Percentiles rank a stretch among this genome's conserved stretches.
Conservation (phyloP, 345 rosid species). For the Acer yangbiense region DNA sequence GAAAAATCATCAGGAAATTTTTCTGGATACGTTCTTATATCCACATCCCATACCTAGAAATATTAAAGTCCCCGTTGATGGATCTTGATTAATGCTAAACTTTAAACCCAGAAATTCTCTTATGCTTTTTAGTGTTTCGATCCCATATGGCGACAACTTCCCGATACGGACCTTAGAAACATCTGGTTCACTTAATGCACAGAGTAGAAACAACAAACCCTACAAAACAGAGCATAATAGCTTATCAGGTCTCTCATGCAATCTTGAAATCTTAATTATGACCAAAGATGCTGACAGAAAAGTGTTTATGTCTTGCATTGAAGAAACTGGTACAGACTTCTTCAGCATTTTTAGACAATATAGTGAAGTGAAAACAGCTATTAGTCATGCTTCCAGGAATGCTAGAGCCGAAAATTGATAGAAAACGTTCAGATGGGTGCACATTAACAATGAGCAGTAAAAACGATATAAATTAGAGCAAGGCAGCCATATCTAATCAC, state of each 20-base stretch:
- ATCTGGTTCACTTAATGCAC: constrained; percentile 74
- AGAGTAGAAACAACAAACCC: constrained; percentile 80
- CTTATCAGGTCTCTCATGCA: neutral
- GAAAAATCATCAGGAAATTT: constrained; percentile 45
- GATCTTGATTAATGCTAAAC: constrained; percentile 69
- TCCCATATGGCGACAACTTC: constrained; percentile 72
- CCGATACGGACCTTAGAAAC: constrained; percentile 87
- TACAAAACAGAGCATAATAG: constrained; percentile 22
- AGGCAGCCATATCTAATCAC: neutral
- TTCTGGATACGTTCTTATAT: constrained; percentile 70
- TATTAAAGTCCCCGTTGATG: constrained; percentile 63
- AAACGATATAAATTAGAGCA: neutral
- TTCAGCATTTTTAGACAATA: neutral
- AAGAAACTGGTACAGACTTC: neutral
- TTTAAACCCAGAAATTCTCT: constrained; percentile 67
- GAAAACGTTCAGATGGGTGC: neutral
- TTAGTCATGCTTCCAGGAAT: neutral
- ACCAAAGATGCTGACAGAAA: neutral
- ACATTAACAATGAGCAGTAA: neutral
- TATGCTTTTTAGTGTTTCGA: constrained; percentile 72
- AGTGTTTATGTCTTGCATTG: neutral
- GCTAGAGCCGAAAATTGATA: neutral
- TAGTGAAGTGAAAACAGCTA: neutral
- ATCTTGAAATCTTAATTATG: no score
- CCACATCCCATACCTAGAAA: constrained; percentile 81